A percentile compares a stretch with the other conserved stretches of the same genome.
phyloP scores from a whole-genome alignment of 139 green algal species.

The Auxenochlorella pyrenoidosa region DNA sequence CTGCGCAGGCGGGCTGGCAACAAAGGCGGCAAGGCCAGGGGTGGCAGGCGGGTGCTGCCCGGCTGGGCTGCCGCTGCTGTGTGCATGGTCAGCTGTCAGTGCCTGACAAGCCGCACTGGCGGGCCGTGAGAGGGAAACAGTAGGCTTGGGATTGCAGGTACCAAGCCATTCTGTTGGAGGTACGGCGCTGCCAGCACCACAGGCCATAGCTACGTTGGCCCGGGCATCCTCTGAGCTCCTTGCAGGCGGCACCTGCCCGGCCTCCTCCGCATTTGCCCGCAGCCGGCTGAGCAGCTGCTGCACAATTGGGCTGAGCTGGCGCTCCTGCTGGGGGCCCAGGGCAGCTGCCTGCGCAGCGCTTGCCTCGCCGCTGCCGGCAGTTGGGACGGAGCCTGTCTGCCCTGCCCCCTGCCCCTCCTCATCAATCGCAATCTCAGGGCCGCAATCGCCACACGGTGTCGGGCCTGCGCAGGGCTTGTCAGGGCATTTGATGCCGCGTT shows the following conservation, averaged over 20 bases:
- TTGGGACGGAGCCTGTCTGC: background rate
- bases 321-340: background rate
- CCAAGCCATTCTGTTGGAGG: background rate
- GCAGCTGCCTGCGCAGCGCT: background rate
- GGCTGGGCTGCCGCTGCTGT: too few relatives aligned
- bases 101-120: background rate
- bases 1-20: background rate
- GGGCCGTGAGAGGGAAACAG: background rate
- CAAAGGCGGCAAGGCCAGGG: background rate
- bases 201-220: background rate
- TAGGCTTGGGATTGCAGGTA: background rate
- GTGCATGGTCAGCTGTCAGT: too few relatives aligned
- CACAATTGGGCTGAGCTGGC: slow-evolving; percentile 7
- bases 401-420: background rate
- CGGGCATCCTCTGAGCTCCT: background rate
- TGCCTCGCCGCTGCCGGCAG: background rate
- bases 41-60: background rate
- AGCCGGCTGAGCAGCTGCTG: slow-evolving; percentile 13
- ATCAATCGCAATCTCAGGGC: background rate
- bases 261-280: background rate
- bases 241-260: background rate
- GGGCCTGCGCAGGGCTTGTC: background rate
- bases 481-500: too few relatives aligned
- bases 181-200: background rate
- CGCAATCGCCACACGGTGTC: background rate